Evolutionary conservation across 2,329 filamentous ascomycete genomes (phyloP), one percentile per base, ranked within the genome.

Genomic region (Fusarium sp.): DNA sequence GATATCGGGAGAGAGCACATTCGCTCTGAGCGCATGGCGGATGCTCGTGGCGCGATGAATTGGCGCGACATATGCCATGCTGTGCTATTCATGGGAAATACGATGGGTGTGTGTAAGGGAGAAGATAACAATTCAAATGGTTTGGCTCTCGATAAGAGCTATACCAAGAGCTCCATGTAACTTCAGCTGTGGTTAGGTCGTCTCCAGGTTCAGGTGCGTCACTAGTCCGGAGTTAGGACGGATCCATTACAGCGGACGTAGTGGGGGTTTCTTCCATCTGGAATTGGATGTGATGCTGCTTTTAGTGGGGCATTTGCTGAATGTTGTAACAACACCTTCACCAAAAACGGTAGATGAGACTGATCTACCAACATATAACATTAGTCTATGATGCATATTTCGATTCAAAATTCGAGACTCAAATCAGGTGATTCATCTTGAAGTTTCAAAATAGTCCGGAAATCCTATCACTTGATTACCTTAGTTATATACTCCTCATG

Each of bases 1-100:
- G 63, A 94, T 88, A 49, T 92, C 88, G 6, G 88, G 81, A 42
- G 87, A 86, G 50, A 97, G 83, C 72, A 98, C 90, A 72, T 88
- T 89, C 62, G 95, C 85, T 75, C 91, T 92, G 69, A 98, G 79
- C 15, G 94, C 95, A 86, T 97, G 92, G 55, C 94, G 89, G 67
- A 97, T 89, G 82, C 93, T 97, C 77, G 93, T 97, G 23, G 96
- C 91, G 73, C 90, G 87, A 79, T 99, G 96, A 57, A 99, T 96
- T 38, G 96, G 94, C 64, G 93, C 94, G 74, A 99, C 84, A 78
- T 98, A 99, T 51, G 96, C 92, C 96, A 99, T 99, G 56, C 46
- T 74, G 66, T 26, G 48, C 55, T 39, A 52, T 56, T 44, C 46
- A 38, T 50, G 21, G 58, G 43, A 44, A 32, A 26, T 34, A 49